A percentile compares a stretch with the other conserved stretches of the same genome.
Conservation (phyloP, 129 eudicot genomes). For the Gnaphalium uliginosum region DNA sequence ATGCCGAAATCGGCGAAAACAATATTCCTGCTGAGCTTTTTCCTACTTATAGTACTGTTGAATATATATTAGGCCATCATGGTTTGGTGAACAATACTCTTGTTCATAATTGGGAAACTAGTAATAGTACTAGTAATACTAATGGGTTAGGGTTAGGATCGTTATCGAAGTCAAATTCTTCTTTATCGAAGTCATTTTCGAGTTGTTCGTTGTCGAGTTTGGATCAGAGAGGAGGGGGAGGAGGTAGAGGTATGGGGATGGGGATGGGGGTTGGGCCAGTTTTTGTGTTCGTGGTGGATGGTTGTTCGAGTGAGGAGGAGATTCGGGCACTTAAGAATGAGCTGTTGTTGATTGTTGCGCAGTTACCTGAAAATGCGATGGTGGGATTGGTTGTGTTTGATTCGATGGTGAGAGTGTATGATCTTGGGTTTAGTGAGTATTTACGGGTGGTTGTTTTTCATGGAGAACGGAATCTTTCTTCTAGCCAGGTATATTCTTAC, state of each 20-base stretch:
- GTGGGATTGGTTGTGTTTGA: constrained; percentile 95
- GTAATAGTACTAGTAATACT: neutral
- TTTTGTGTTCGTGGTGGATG: constrained; percentile 94
- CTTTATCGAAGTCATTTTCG: constrained; percentile 29
- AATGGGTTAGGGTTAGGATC: constrained; percentile 30
- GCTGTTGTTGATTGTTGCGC: constrained; percentile 62
- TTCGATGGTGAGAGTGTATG: constrained; percentile 80
- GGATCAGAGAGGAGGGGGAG: constrained; percentile 39
- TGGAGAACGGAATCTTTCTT: constrained; percentile 75
- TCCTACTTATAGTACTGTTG: constrained; percentile 89
- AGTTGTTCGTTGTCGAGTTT: constrained; percentile 39
- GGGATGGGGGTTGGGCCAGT: constrained; percentile 55
- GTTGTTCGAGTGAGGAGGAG: constrained; percentile 68
- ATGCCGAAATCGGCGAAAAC: constrained; percentile 68
- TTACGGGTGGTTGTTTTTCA: constrained; percentile 76
- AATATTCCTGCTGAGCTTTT: constrained; percentile 94
- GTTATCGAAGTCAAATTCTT: constrained; percentile 20
- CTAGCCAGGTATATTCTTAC: constrained; percentile 53
- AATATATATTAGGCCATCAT: constrained; percentile 61
- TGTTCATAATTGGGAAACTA: constrained; percentile 44
- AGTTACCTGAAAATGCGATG: constrained; percentile 76
- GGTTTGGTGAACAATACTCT: constrained; percentile 25
- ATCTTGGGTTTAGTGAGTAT: constrained; percentile 77
- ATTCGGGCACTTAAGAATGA: constrained; percentile 69
- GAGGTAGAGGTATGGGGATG: constrained; percentile 33